Base-by-base conservation (phyloP, 1,284 basidiomycete species). In the Trametes versicolor region DNA sequence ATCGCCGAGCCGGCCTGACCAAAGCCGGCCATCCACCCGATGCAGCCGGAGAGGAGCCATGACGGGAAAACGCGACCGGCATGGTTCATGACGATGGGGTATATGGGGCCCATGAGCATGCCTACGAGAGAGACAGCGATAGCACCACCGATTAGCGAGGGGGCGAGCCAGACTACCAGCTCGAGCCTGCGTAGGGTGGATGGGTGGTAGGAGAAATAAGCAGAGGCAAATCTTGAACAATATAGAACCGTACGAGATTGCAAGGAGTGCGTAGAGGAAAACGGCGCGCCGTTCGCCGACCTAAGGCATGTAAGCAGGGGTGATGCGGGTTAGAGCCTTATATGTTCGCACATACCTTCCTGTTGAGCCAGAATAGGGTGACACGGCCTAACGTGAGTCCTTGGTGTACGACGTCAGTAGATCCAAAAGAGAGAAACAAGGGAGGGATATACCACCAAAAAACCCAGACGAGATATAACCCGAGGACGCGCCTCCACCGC, bases 81-180 rank as follows among this genome's bases (percentile, higher is more conserved):
- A 54, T 85, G 81, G 62, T 83, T 84, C 77, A 88, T 83, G 29
- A 81, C 77, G 62, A 87, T 83, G 0, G 86, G 85, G 67, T 85
- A 88, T 72, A 87, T 82, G 0, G 87, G 87, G 0, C 78, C 78
- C 12, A 79, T 72, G 29, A 88, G 70, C 23, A 88, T 63, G 27
- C 87, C 89, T 56, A 89, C 80, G 41, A 89, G 73, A 1, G 85
- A 81, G 32, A 89, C 82, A 2, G 84, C 80, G 12, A 88, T 76
- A 1, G 85, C 87, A 37, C 80, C 81, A 27, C 81, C 83, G 36
- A 87, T 79, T 50, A 89, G 76, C 4, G 82, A 85, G 0, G 86
- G 87, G 0, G 87, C 85, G n/a, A 88, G 77, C 88, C 88, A 89
- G 19, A 89, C 76, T 34, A 86, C 75, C 47, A 90, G 71, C 68